phyloP scores from a whole-genome alignment of 225 moss, liverwort and hornwort species.

The Pleurozium schreberi region DNA sequence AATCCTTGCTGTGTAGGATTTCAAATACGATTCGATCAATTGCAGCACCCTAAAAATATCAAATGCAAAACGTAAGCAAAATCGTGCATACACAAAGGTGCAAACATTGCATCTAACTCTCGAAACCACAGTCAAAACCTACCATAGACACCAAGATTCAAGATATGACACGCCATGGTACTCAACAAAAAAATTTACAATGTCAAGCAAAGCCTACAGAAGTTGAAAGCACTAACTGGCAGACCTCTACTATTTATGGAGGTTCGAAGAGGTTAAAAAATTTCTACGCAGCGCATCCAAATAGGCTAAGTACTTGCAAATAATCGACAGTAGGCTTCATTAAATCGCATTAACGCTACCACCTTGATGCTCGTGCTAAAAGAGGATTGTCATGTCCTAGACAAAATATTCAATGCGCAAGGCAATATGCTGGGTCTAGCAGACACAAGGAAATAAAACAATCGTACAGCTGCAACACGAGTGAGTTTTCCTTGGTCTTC shows the following conservation, averaged over 20 bases:
- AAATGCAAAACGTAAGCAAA: not conserved
- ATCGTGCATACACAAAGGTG: not conserved
- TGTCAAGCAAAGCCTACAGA: not conserved
- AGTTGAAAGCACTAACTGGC: not conserved
- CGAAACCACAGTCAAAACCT: not conserved
- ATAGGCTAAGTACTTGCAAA: not conserved
- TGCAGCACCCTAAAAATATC: constrained; percentile 59
- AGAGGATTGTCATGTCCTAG: not conserved
- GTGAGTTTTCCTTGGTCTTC: constrained; percentile 93
- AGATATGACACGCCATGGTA: not conserved
- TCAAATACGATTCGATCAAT: constrained; percentile 81
- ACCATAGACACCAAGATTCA: not conserved
- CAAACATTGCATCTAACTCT: not conserved
- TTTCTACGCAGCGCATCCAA: not conserved
- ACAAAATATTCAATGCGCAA: not conserved
- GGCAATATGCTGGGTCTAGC: not conserved
- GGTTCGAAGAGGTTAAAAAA: not conserved
- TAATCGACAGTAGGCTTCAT: not conserved
- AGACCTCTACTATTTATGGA: not conserved
- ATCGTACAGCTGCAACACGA: constrained; percentile 75
- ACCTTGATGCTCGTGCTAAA: not conserved
- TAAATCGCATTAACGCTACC: not conserved
- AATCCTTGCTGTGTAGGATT: constrained; percentile 51
- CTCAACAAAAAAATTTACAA: not conserved
- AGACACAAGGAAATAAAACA: not conserved